Base-by-base conservation (phyloP, 805 yeast genomes). In the Metschnikowia similis region DNA sequence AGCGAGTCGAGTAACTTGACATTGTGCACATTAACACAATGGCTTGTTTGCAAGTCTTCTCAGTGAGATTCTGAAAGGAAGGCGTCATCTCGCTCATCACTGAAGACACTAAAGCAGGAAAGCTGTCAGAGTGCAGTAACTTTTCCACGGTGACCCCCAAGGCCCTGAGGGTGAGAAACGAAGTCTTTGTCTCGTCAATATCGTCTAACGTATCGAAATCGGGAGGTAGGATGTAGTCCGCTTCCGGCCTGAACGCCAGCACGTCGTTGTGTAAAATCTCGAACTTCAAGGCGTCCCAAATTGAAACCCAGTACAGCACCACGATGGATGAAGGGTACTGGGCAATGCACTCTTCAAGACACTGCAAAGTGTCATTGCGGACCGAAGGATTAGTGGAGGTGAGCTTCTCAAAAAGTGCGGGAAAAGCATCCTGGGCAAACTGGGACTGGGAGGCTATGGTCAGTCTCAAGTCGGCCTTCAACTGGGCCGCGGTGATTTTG, bases 231-330 rank as follows among this genome's bases (percentile, higher is more conserved):
- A 72, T 57, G 7, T 47, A 46, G 39, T 54, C 57, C 1, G 56
- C 48, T n/a, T 60, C 58, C 3, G 73, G 61, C 38, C 56, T 55
- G 56, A 71, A 66, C 8, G 62, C 51, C 60, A 52, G 68, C 50
- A 52, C 73, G 49, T 86, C 88, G 38, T 84, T 84, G 64, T 92
- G 96, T 49, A 92, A 70, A n/a, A 92, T 76, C 65, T 92, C 97
- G 64, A 81, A 90, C 64, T 92, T 92, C 47, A 92, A 70, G 0
- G 96, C 88, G 57, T 87, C 86, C 96, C 96, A 94, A 4, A 92
- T 62, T 1, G 84, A 78, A 7, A 78, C 62, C 91, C 96, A 91
- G 62, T 81, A 77, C 9, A 75, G 75, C 30, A 76, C 68, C 8
- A 87, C 65, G 0, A 81, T 72, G 6, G 72, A 74, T 0, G 66